Evolutionary conservation across 2,329 filamentous ascomycete genomes (phyloP), one percentile per base, ranked within the genome.

Genomic region (Didymella glomerata): DNA sequence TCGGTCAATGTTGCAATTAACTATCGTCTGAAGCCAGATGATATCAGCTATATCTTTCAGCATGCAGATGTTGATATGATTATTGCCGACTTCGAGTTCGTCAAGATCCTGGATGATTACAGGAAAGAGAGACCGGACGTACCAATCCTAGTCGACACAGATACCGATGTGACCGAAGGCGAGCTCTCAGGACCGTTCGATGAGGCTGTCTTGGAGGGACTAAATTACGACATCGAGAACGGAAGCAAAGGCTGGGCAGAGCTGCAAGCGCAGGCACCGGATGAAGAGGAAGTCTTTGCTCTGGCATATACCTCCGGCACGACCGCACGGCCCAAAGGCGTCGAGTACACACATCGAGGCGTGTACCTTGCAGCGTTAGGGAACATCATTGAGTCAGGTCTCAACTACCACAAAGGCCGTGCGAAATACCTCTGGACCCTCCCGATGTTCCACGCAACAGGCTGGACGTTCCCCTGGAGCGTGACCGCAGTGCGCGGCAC

Each of bases 251-350:
- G 91, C 22, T 99, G 95, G 94, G 83, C 83, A 14, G 91, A 86
- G 0, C 83, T 98, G 24, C 84, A 91, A 62, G 83, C 86, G 1
- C 88, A 93, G 65, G 85, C 85, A 3, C 80, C 83, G 1, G 84
- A 92, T 68, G 95, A 99, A 75, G 90, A 97, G 66, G 88, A 87
- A 60, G 85, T 92, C 67, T 85, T 98, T 61, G 92, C 93, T 3
- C 87, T 99, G 54, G 92, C 94, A 1, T 98, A 98, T 76, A 99
- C 95, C 0, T 95, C 90, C 27, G 94, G 94, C 4, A 98, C 95
- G 1, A 98, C 95, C 0, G 93, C 93, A 0, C 84, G 86, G 28
- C 95, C 95, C 1, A 98, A 99, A 77, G 95, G 95, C 5, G 94
- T 97, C 3, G 88, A 96, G 54, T 97, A 90, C 73, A 97, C 92